Percentiles rank a stretch among this genome's conserved stretches.
These are phyloP conservation scores for Leccinum olivaceopallidum DNA, from an alignment of 768 basidiomycete species.

Conservation along the genomic window DNA sequence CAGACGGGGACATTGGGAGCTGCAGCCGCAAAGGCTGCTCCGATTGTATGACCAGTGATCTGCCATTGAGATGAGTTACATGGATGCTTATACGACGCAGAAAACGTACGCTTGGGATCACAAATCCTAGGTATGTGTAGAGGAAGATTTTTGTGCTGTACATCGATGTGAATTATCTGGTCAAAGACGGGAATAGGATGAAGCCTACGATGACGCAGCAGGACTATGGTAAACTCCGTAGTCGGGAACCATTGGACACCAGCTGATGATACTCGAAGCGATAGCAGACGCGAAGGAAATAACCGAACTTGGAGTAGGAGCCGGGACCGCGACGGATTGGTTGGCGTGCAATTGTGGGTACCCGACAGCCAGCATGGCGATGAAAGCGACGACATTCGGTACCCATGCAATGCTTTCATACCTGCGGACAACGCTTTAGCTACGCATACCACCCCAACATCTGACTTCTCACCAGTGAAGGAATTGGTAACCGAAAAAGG, in stretches of 20 bases:
- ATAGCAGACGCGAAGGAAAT: conserved; percentile 47
- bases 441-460: not conserved
- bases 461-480: conserved; percentile 49
- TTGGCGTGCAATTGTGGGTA: conserved; percentile 60
- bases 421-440: conserved; percentile 37
- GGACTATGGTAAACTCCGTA: conserved; percentile 53
- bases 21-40: conserved; percentile 46
- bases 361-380: conserved; percentile 65
- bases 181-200: not conserved
- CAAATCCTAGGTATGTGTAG: conserved; percentile 48
- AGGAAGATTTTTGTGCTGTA: conserved; percentile 40
- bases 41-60: conserved; percentile 43
- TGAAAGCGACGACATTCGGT: conserved; percentile 68
- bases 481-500: conserved; percentile 66
- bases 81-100: not conserved
- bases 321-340: conserved; percentile 35
- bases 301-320: conserved; percentile 36
- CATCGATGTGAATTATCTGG: not conserved
- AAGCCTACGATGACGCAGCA: conserved; percentile 55
- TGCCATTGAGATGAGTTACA: conserved; percentile 15
- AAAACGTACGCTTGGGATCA: conserved; percentile 40
- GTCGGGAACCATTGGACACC: conserved; percentile 45
- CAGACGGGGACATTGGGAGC: conserved; percentile 40
- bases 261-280: conserved; percentile 45
- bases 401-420: conserved; percentile 79